Evolutionary conservation across 805 yeast species (phyloP).

Genomic region (Myxozyma nipponensis): DNA sequence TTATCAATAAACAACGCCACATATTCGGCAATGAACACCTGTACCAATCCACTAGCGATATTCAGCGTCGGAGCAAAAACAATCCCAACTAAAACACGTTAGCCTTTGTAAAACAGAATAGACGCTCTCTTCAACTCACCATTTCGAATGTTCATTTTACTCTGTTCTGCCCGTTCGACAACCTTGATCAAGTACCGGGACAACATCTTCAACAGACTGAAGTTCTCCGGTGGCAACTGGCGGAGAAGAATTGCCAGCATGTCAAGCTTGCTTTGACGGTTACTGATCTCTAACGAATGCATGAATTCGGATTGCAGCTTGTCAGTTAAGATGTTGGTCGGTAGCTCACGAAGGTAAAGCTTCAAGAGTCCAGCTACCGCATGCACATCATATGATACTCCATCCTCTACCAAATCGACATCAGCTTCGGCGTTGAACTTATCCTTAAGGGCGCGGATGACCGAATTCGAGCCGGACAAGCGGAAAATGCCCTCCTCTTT

Average conservation of each 20-base stretch:
- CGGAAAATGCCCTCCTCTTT: constrained; percentile 89
- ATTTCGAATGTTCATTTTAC: constrained; percentile 82
- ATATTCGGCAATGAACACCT: constrained; percentile 59
- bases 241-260: constrained; percentile 37
- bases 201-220: constrained; percentile 59
- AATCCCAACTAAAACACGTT: constrained; percentile 46
- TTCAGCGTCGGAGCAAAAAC: constrained; percentile 80
- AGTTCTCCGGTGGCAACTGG: constrained; percentile 51
- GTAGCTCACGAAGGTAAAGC: constrained; percentile 73
- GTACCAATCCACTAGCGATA: constrained; percentile 58
- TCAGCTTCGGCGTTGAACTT: constrained; percentile 66
- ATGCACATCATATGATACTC: constrained; percentile 56
- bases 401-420: constrained; percentile 50
- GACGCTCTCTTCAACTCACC: constrained; percentile 7
- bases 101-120: not conserved
- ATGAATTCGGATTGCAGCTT: constrained; percentile 44
- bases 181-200: constrained; percentile 66
- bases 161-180: constrained; percentile 53
- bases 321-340: constrained; percentile 62
- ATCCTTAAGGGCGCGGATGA: constrained; percentile 65
- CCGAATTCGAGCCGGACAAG: constrained; percentile 79
- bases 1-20: constrained; percentile 56
- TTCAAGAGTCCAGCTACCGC: constrained; percentile 84
- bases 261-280: constrained; percentile 30
- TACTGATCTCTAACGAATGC: constrained; percentile 35